Evolutionary conservation across 345 rosid species (phyloP).

Genomic region (Euphorbia lathyris): DNA sequence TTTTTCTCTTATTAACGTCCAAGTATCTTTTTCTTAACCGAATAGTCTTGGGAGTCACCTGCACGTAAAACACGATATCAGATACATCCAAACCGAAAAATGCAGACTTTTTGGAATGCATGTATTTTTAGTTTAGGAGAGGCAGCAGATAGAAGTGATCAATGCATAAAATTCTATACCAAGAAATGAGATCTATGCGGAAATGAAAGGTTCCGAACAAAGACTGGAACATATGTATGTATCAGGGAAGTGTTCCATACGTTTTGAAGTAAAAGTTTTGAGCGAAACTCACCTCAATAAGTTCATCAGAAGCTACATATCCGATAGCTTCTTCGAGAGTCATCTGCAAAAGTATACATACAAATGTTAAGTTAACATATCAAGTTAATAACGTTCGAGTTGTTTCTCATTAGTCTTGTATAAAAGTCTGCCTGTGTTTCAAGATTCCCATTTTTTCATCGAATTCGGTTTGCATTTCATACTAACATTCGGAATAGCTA

Average conservation of each 20-base stretch:
- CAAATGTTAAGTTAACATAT: constrained; percentile 9
- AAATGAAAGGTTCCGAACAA: background rate
- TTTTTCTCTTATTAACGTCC: constrained; percentile 89
- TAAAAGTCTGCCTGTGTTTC: background rate
- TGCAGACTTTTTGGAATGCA: background rate
- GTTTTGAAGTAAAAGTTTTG: background rate
- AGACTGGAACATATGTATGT: background rate
- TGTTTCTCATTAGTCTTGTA: background rate
- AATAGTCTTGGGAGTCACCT: constrained; percentile 94
- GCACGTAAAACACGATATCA: constrained; percentile 14
- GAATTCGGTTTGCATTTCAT: background rate
- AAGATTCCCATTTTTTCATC: background rate
- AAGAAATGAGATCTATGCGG: background rate
- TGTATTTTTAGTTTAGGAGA: no score
- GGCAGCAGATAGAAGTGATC: no score
- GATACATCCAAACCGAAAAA: background rate
- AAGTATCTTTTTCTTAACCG: constrained; percentile 79
- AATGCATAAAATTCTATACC: no score
- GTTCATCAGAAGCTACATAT: constrained; percentile 93
- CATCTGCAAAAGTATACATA: constrained; percentile 52
- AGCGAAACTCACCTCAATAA: constrained; percentile 68
- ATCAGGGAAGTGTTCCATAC: background rate
- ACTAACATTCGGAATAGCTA: background rate
- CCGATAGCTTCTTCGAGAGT: constrained; percentile 98
- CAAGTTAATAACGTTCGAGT: constrained; percentile 1